phyloP scores from a whole-genome alignment of 2,329 filamentous ascomycete species.

The Venturiaceae sp. region DNA sequence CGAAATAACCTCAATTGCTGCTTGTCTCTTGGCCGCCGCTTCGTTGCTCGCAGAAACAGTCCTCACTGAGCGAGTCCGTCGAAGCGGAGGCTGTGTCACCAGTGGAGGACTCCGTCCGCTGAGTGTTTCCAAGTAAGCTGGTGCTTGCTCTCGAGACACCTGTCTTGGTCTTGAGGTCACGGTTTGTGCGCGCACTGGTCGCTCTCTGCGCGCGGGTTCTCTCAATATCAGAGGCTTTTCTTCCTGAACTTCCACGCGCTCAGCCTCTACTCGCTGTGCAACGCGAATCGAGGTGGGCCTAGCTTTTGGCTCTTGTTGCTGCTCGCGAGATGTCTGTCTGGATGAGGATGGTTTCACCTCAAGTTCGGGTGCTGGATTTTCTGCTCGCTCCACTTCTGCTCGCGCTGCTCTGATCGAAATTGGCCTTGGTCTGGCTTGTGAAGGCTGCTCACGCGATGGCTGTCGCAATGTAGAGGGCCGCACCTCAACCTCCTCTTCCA shows the following conservation, averaged over 20 bases:
- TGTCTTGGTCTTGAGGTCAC: background rate
- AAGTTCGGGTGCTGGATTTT: background rate
- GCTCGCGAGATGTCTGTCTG: background rate
- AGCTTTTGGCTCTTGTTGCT: background rate
- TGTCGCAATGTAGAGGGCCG: background rate
- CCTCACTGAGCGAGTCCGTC: background rate
- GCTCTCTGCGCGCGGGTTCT: background rate
- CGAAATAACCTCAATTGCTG: conserved; percentile 11
- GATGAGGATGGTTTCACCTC: background rate
- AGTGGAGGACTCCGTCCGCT: background rate
- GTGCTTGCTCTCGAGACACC: background rate
- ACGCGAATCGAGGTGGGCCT: background rate
- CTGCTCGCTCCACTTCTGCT: background rate
- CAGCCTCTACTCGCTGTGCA: background rate
- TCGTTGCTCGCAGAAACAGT: background rate
- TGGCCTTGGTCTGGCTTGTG: background rate
- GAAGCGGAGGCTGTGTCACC: background rate
- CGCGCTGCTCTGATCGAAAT: background rate
- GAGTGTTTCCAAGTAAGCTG: background rate
- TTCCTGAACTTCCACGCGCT: background rate
- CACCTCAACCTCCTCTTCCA: background rate
- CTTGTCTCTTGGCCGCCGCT: background rate
- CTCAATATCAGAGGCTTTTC: background rate
- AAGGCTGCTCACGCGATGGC: background rate
- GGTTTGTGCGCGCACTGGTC: background rate